A percentile compares a stretch with the other conserved stretches of the same genome.
phyloP scores from a whole-genome alignment of 495 filamentous ascomycete genomes.

The Parmelia sp. region DNA sequence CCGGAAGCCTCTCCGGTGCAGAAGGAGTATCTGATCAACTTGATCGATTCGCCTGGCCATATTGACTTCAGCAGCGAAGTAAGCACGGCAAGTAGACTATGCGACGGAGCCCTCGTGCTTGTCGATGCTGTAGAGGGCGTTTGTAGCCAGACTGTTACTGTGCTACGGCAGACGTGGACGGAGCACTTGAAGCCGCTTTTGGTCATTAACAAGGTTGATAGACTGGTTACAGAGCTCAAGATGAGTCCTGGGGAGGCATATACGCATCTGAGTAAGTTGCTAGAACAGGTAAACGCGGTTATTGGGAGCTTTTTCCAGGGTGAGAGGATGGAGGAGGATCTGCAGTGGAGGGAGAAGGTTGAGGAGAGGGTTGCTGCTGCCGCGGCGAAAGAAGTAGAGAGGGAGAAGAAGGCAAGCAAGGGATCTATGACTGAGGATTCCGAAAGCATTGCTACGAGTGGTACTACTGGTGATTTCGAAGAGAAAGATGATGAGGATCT shows the following conservation, averaged over 20 bases:
- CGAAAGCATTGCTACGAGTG: constrained; percentile 35
- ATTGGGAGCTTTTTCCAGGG: constrained; percentile 97
- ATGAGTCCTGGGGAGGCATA: constrained; percentile 89
- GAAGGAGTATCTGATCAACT: constrained; percentile 90
- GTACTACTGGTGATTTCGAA: constrained; percentile 53
- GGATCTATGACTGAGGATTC: constrained; percentile 32
- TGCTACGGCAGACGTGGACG: constrained; percentile 89
- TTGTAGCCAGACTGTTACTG: constrained; percentile 96
- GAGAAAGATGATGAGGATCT: constrained; percentile 95
- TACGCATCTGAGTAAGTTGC: constrained; percentile 76
- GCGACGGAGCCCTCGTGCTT: constrained; percentile 88
- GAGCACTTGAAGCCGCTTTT: constrained; percentile 92
- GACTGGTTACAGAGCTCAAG: constrained; percentile 84
- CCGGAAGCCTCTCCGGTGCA: constrained; percentile 62
- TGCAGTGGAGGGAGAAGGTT: constrained; percentile 90
- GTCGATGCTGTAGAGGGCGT: constrained; percentile 99
- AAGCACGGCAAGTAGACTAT: constrained; percentile 88
- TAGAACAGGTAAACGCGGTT: constrained; percentile 96
- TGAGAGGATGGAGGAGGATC: constrained; percentile 96
- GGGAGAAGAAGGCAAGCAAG: constrained; percentile 43
- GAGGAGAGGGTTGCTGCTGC: constrained; percentile 68
- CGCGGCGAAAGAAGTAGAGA: constrained; percentile 44
- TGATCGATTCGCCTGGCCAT: constrained; percentile 97
- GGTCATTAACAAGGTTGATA: constrained; percentile 97
- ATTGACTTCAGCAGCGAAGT: constrained; percentile 99